Conservation (phyloP, 2,329 filamentous ascomycete genomes). For the Leptodontidium sp. region DNA sequence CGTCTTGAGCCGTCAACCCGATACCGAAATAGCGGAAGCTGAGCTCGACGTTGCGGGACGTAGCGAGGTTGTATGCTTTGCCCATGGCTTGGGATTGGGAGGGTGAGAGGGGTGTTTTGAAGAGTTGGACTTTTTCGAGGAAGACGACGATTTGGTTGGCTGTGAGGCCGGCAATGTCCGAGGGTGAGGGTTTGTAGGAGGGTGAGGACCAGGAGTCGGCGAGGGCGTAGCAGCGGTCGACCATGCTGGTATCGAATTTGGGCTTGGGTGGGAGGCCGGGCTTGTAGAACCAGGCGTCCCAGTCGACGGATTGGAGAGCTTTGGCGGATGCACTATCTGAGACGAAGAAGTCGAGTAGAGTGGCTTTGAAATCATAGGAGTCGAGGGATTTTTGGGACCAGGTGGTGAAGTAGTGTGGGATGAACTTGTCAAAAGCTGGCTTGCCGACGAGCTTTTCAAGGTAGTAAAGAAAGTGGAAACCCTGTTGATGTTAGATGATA, state of each 20-base stretch:
- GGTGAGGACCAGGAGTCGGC: slow-evolving; percentile 80
- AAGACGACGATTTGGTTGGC: slow-evolving; percentile 94
- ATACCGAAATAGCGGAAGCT: slow-evolving; percentile 82
- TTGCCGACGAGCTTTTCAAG: slow-evolving; percentile 87
- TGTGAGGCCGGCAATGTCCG: slow-evolving; percentile 77
- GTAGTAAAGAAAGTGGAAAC: slow-evolving; percentile 91
- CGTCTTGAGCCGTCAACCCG: slow-evolving; percentile 77
- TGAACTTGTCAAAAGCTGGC: slow-evolving; percentile 92
- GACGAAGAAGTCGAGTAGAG: slow-evolving; percentile 85
- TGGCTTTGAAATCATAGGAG: slow-evolving; percentile 92
- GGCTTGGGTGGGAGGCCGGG: slow-evolving; percentile 91
- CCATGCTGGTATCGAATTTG: slow-evolving; percentile 86
- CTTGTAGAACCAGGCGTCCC: slow-evolving; percentile 89
- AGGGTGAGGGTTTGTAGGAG: slow-evolving; percentile 68
- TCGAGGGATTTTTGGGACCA: slow-evolving; percentile 89
- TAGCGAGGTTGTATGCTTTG: slow-evolving; percentile 73
- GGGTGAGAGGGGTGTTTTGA: slow-evolving; percentile 67
- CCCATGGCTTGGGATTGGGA: slow-evolving; percentile 77
- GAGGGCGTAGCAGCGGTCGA: slow-evolving; percentile 83
- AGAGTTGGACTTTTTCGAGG: slow-evolving; percentile 79
- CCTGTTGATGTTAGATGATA: slow-evolving; percentile 49
- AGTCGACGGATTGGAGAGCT: slow-evolving; percentile 79
- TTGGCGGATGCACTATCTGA: slow-evolving; percentile 67
- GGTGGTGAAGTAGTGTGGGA: slow-evolving; percentile 90
- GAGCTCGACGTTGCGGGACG: slow-evolving; percentile 88